Evolutionary conservation across 2,329 filamentous ascomycete genomes (phyloP).

Genomic region (Aspergillus ustus): DNA sequence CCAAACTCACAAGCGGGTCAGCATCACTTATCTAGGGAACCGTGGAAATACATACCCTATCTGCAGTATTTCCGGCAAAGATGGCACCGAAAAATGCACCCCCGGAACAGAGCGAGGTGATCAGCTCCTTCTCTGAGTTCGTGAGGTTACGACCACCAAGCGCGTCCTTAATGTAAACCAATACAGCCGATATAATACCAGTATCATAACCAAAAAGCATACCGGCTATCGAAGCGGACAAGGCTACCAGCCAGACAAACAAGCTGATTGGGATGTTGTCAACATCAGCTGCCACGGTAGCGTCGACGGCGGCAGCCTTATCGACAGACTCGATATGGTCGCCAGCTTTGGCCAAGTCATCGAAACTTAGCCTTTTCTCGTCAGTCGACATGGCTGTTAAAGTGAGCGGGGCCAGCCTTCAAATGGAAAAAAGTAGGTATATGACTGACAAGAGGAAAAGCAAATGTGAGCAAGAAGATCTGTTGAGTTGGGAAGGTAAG

Average conservation of each 20-base stretch:
- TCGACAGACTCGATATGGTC: constrained; percentile 19
- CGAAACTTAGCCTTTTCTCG: constrained; percentile 9
- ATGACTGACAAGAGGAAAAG: not conserved
- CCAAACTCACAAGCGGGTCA: constrained; percentile 33
- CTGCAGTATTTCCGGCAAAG: constrained; percentile 42
- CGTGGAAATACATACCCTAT: constrained; percentile 36
- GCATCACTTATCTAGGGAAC: not conserved
- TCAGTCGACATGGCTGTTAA: not conserved
- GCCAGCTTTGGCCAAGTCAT: constrained; percentile 10
- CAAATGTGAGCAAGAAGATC: not conserved
- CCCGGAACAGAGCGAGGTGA: constrained; percentile 57
- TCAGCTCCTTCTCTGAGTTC: constrained; percentile 55
- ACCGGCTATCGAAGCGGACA: constrained; percentile 40
- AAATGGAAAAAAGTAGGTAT: not conserved
- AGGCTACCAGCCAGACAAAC: constrained; percentile 45
- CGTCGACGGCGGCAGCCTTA: constrained; percentile 11
- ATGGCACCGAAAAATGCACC: constrained; percentile 53
- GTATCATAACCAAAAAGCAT: constrained; percentile 52
- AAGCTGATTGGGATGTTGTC: constrained; percentile 45
- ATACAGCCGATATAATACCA: constrained; percentile 51
- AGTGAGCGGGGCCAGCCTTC: not conserved
- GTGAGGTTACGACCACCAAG: constrained; percentile 46
- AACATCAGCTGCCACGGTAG: constrained; percentile 23
- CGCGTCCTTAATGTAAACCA: constrained; percentile 39
- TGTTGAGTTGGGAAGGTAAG: not conserved